Evolutionary conservation across 2,329 filamentous ascomycete genomes (phyloP).

Genomic region (Pseudogymnoascus sp.): DNA sequence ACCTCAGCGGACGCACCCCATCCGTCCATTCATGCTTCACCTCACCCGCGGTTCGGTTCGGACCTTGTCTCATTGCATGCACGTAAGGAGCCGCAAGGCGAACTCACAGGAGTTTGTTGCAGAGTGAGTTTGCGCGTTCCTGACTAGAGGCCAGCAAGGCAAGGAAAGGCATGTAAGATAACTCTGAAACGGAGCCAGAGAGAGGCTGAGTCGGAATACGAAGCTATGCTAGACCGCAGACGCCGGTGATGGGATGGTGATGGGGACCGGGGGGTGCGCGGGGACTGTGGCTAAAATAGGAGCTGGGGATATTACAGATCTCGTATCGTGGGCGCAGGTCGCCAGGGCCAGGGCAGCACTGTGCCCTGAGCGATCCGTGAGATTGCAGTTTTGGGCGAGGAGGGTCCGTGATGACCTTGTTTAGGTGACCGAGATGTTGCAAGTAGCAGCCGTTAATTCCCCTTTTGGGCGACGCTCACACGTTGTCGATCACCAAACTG

Average conservation of each 20-base stretch:
- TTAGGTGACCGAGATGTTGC: background rate
- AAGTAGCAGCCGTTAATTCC: background rate
- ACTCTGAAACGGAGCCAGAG: background rate
- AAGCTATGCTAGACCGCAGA: background rate
- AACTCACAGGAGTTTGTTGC: background rate
- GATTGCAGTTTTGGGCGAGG: background rate
- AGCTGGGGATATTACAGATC: conserved; percentile 1
- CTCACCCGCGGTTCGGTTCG: background rate
- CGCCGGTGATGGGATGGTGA: background rate
- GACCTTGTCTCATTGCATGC: background rate
- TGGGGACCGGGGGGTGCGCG: background rate
- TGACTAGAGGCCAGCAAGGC: background rate
- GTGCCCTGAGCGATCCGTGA: background rate
- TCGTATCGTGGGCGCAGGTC: background rate
- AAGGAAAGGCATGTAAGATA: background rate
- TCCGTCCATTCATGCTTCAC: background rate
- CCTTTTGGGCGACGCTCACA: background rate
- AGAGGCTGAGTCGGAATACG: conserved; percentile 4
- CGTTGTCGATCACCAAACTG: background rate
- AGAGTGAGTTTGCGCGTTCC: background rate
- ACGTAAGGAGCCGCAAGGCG: background rate
- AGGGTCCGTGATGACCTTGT: background rate
- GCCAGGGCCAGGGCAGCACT: background rate
- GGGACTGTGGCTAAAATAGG: background rate
- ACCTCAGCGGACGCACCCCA: background rate